Evolutionary conservation across 2,329 filamentous ascomycete genomes (phyloP), one percentile per base, ranked within the genome.

Genomic region (Lasiodiplodia sp.): DNA sequence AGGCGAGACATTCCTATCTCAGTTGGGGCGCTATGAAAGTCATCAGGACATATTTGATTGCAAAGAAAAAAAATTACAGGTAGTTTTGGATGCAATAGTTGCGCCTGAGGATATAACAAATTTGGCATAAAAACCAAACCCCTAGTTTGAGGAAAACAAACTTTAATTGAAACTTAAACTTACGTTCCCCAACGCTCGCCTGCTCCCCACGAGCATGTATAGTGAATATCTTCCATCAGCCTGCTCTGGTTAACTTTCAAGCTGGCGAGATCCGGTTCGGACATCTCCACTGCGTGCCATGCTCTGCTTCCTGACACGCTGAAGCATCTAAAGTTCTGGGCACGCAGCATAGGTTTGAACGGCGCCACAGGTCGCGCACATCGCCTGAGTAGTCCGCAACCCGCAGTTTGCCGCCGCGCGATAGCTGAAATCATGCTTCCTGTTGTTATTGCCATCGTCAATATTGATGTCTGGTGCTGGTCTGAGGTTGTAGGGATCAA

Each of bases 1-100:
- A 95, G 86, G 1, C 92, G 89, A 31, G 88, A 86, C 92, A 95
- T 95, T 68, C 92, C 92, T 0, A 89, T 92, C 69, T 94, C 88
- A 14, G 87, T 91, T 25, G 80, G 75, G 25, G 75, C 81, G 52
- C 86, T 86, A 69, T 25, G 34, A 12, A 4, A 4, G n/a, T 16
- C 10, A 21, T 67, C 34, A 64, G 21, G 38, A 14, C 12, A 21
- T 16, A 11, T 16, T 49, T 16, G 12, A 49, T 28, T 25, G 38
- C 44, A 38, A 52, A 2, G 4, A 38, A 52, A 58, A 25, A 57
- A 10, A 10, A 3, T 14, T 38, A n/a, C 2, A 14, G 25, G 28
- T n/a, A 2, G 14, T 14, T 47, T 47, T 23, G 4, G 23, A 7
- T 5, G 21, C 40, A 14, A 47, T 37, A 51, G 51, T 37, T 63